Percentiles rank a stretch among this genome's conserved stretches.
These are phyloP conservation scores for Escallonia herrerae DNA, from an alignment of 129 eudicot genomes.

Conservation along the genomic window DNA sequence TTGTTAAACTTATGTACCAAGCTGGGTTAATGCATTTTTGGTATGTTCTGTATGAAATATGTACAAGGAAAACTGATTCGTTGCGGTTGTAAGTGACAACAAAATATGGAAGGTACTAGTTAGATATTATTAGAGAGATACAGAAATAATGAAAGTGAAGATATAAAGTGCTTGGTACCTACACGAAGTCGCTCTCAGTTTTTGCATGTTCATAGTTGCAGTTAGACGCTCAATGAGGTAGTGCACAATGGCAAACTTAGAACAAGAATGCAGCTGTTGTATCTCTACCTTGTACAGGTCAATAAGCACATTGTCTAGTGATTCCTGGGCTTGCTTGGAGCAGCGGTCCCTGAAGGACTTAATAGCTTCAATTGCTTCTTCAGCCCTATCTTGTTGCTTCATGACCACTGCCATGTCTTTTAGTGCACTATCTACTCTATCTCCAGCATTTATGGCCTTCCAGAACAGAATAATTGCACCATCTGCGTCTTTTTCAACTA, in stretches of 20 bases:
- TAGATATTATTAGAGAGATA: too few species aligned
- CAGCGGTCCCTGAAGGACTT: slow-evolving; percentile 54
- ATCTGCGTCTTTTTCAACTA: slow-evolving; percentile 72
- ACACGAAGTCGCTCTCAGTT: too few species aligned
- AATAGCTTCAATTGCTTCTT: slow-evolving; percentile 79
- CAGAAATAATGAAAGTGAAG: too few species aligned
- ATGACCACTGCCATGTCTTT: slow-evolving; percentile 90
- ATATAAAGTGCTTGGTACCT: too few species aligned
- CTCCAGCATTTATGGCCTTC: slow-evolving; percentile 80
- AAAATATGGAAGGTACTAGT: too few species aligned
- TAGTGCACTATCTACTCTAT: slow-evolving; percentile 80
- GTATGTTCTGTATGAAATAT: too few species aligned
- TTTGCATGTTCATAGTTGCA: too few species aligned
- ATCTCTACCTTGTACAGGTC: slow-evolving; percentile 71
- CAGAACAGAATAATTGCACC: slow-evolving; percentile 64
- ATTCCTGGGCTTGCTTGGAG: slow-evolving; percentile 80
- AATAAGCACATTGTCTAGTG: slow-evolving; percentile 75
- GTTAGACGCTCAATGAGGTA: too few species aligned
- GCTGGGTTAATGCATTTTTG: too few species aligned
- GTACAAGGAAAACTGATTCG: too few species aligned
- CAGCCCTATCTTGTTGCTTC: slow-evolving; percentile 81
- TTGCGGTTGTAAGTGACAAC: too few species aligned
- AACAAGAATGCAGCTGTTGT: background rate
- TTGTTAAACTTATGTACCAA: too few species aligned
- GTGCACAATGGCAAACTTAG: background rate